Evolutionary conservation across 768 basidiomycete genomes (phyloP).

Genomic region (Psilocybe tampanensis): DNA sequence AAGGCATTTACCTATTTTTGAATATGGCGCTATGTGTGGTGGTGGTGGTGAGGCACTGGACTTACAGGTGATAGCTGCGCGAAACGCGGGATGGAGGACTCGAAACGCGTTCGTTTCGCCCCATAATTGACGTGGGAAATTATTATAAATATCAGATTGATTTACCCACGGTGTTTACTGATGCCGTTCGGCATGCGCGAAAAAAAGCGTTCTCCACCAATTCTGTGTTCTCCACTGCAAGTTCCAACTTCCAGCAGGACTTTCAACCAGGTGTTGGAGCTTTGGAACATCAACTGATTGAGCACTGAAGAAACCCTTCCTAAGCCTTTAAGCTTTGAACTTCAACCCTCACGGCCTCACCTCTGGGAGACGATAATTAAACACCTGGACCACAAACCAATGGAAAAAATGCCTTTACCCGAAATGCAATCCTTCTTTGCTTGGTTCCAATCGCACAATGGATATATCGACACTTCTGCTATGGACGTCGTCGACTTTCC

Average conservation of each 20-base stretch:
- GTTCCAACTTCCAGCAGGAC: no score
- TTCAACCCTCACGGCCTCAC: no score
- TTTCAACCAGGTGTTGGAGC: no score
- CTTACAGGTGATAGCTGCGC: neutral
- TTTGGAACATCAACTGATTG: no score
- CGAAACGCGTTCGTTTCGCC: neutral
- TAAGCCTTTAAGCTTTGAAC: no score
- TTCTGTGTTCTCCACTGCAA: no score
- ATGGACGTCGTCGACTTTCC: constrained; percentile 52
- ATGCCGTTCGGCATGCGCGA: neutral
- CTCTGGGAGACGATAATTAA: neutral
- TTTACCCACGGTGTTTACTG: neutral
- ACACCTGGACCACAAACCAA: neutral
- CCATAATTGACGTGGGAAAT: neutral
- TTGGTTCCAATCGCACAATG: constrained; percentile 64
- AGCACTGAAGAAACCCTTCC: no score
- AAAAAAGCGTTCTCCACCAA: no score
- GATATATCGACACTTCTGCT: constrained; percentile 45
- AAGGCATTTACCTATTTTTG: no score
- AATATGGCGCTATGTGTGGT: no score
- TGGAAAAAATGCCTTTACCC: constrained; percentile 16
- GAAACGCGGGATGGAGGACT: neutral
- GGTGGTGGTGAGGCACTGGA: no score
- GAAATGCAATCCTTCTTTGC: constrained; percentile 36
- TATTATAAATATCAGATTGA: neutral